A percentile compares a stretch with the other conserved stretches of the same genome.
Conservation (phyloP, 768 basidiomycete species). For the Calocera cornea region DNA sequence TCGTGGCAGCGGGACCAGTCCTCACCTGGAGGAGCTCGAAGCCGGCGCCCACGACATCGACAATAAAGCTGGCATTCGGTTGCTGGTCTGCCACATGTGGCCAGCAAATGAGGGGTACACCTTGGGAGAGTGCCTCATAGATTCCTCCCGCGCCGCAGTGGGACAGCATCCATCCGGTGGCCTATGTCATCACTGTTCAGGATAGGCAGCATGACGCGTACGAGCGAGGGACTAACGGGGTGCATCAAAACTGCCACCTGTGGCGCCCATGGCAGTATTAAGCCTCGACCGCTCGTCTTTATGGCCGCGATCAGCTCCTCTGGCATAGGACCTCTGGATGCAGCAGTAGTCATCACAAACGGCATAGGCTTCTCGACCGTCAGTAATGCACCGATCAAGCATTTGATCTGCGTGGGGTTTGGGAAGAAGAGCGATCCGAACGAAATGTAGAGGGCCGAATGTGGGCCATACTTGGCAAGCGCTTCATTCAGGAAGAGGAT, state of each 20-base stretch:
- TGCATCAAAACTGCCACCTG: not conserved
- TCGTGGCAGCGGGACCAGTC: not conserved
- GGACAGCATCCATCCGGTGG: not conserved
- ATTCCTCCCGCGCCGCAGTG: not conserved
- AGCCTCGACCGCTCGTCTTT: not conserved
- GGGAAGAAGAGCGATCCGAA: not conserved
- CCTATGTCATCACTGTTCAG: not conserved
- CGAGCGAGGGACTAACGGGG: not conserved
- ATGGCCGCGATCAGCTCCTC: not conserved
- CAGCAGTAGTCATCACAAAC: not conserved
- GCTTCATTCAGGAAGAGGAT: not conserved
- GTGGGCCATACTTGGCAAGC: not conserved
- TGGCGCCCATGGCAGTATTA: not conserved
- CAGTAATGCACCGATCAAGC: not conserved
- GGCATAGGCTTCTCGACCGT: not conserved
- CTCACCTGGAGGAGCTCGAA: not conserved
- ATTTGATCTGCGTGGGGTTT: not conserved
- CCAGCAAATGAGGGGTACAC: not conserved
- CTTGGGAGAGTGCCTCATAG: not conserved
- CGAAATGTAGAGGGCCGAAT: not conserved
- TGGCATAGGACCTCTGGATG: not conserved
- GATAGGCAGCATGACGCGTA: not conserved
- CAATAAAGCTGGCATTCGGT: not conserved
- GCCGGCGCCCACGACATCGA: not conserved
- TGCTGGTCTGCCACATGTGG: not conserved